Evolutionary conservation across 2,329 filamentous ascomycete genomes (phyloP).

Genomic region (Aspergillus fijiensis): DNA sequence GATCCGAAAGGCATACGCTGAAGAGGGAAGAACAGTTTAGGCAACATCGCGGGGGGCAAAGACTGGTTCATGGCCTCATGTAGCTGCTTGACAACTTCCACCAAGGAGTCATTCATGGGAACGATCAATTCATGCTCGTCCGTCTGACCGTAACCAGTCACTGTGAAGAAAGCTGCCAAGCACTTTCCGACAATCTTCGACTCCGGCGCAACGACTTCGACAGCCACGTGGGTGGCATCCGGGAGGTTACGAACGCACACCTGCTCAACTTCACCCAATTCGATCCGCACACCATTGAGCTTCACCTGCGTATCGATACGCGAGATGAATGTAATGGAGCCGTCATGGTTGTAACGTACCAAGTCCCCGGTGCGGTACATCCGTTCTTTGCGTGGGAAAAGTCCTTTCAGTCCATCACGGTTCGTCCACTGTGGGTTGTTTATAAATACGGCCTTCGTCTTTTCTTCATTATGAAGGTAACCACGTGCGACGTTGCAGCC

Average conservation of each 20-base stretch:
- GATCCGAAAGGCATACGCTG: slow-evolving; percentile 42
- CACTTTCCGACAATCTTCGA: slow-evolving; percentile 31
- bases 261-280: slow-evolving; percentile 49
- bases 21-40: slow-evolving; percentile 45
- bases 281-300: slow-evolving; percentile 47
- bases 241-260: slow-evolving; percentile 41
- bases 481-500: slow-evolving; percentile 47
- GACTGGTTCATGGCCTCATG: slow-evolving; percentile 26
- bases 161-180: slow-evolving; percentile 37
- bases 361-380: slow-evolving; percentile 43
- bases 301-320: slow-evolving; percentile 39
- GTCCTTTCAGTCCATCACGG: slow-evolving; percentile 16
- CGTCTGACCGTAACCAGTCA: slow-evolving; percentile 13
- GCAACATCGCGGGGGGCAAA: slow-evolving; percentile 47
- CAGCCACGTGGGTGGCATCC: slow-evolving; percentile 40
- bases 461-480: slow-evolving; percentile 42
- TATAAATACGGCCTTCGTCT: slow-evolving; percentile 38
- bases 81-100: slow-evolving; percentile 26
- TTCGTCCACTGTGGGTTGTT: slow-evolving; percentile 34
- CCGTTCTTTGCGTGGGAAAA: slow-evolving; percentile 29
- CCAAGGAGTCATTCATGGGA: slow-evolving; percentile 25
- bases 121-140: slow-evolving; percentile 19
- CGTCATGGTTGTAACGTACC: slow-evolving; percentile 37
- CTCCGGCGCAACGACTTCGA: slow-evolving; percentile 42
- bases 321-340: slow-evolving; percentile 34